These are phyloP conservation scores for Thielaviopsis euricoi DNA, from an alignment of 2,329 filamentous ascomycete genomes.

Conservation along the genomic window DNA sequence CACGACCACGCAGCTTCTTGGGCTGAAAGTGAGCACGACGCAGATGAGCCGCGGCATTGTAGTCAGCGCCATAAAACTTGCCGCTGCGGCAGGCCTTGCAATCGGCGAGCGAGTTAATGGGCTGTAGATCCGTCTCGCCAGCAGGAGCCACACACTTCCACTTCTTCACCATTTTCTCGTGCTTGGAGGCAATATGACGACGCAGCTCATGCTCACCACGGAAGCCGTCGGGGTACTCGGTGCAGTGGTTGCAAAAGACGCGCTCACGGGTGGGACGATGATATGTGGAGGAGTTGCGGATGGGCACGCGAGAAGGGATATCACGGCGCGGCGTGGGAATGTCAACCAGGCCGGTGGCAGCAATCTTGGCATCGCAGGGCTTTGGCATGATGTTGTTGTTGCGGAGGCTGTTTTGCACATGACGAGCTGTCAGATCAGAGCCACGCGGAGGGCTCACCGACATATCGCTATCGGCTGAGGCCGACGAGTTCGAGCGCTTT, in stretches of 20 bases:
- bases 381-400: slow-evolving; percentile 28
- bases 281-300: background rate
- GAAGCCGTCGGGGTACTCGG: slow-evolving; percentile 60
- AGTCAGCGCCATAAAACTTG: slow-evolving; percentile 81
- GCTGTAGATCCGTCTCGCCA: background rate
- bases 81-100: slow-evolving; percentile 67
- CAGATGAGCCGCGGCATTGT: slow-evolving; percentile 86
- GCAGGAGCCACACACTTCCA: slow-evolving; percentile 41
- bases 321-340: background rate
- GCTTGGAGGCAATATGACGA: slow-evolving; percentile 49
- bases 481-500: background rate
- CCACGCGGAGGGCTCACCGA: background rate
- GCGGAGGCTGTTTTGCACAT: slow-evolving; percentile 26
- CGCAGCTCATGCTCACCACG: slow-evolving; percentile 72
- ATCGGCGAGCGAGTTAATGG: slow-evolving; percentile 42
- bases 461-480: background rate
- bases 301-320: background rate
- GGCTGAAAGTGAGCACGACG: slow-evolving; percentile 75
- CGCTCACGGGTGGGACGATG: slow-evolving; percentile 6
- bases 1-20: slow-evolving; percentile 28
- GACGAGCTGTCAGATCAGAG: slow-evolving; percentile 20
- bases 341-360: background rate
- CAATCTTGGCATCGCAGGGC: slow-evolving; percentile 15
- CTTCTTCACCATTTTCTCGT: slow-evolving; percentile 38
- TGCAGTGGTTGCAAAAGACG: slow-evolving; percentile 54